These are phyloP conservation scores for Backusella luteola DNA, from an alignment of 192 early-diverging fungal genomes.

Conservation along the genomic window DNA sequence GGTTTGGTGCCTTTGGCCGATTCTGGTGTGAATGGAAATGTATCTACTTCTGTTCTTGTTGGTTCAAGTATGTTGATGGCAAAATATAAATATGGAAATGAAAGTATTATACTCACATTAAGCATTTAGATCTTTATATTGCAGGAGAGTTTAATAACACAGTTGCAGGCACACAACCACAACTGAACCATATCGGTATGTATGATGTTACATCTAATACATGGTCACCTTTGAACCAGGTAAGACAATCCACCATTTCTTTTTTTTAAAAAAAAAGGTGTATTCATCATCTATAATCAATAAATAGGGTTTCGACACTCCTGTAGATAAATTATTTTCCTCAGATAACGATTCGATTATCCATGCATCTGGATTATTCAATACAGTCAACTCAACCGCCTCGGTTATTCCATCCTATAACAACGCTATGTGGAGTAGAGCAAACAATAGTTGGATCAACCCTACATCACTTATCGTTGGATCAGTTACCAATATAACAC, in stretches of 20 bases:
- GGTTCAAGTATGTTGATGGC: slow-evolving; percentile 7
- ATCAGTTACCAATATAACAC: not conserved
- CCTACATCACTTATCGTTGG: not conserved
- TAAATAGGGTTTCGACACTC: slow-evolving; percentile 18
- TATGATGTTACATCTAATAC: not conserved
- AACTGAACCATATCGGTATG: not conserved
- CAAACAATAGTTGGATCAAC: not conserved
- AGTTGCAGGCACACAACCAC: not conserved
- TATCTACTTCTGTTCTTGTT: slow-evolving; percentile 21
- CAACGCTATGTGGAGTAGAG: not conserved
- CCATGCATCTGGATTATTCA: not conserved
- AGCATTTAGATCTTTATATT: slow-evolving; percentile 15
- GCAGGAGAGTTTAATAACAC: slow-evolving; percentile 22
- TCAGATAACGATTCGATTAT: not conserved
- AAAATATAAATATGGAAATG: not conserved
- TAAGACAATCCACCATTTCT: not conserved
- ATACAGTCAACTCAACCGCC: not conserved
- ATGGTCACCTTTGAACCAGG: not conserved
- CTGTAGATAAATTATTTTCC: slow-evolving; percentile 2
- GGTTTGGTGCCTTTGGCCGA: not conserved
- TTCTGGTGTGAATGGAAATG: slow-evolving; percentile 16
- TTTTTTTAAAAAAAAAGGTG: too few relatives aligned
- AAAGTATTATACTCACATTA: not conserved
- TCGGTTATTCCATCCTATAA: not conserved
- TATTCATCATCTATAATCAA: not conserved